phyloP scores from a whole-genome alignment of 2,329 filamentous ascomycete genomes.

The Lasiodiplodia sp. region DNA sequence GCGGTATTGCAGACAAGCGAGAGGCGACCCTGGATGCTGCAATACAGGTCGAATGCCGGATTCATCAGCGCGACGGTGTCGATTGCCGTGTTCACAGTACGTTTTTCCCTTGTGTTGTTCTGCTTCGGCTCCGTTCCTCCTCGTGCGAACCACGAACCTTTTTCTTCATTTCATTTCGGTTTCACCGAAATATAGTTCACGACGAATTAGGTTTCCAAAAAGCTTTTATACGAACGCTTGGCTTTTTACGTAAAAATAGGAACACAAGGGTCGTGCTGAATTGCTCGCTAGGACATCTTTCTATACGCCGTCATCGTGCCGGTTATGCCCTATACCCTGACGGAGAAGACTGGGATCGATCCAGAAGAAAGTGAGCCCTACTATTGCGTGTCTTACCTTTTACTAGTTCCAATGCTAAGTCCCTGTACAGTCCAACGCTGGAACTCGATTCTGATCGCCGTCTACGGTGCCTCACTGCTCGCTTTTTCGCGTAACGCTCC shows the following conservation, averaged over 20 bases:
- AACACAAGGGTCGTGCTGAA: not conserved
- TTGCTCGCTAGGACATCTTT: slow-evolving; percentile 62
- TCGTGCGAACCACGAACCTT: not conserved
- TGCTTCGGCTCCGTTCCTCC: not conserved
- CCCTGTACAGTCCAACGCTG: slow-evolving; percentile 65
- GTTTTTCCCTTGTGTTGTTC: slow-evolving; percentile 9
- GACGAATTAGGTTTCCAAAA: not conserved
- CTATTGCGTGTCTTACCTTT: no score
- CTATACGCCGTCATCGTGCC: slow-evolving; percentile 72
- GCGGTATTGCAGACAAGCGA: slow-evolving; percentile 14
- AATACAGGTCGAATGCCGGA: slow-evolving; percentile 42
- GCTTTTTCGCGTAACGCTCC: slow-evolving; percentile 60
- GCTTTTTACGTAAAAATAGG: slow-evolving; percentile 14
- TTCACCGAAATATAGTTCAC: not conserved
- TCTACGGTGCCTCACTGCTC: slow-evolving; percentile 73
- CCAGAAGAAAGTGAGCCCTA: slow-evolving; percentile 42
- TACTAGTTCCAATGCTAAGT: slow-evolving; percentile 3
- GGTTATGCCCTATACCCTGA: slow-evolving; percentile 73
- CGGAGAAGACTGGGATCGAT: slow-evolving; percentile 60
- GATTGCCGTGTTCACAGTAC: slow-evolving; percentile 48
- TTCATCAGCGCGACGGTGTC: slow-evolving; percentile 46
- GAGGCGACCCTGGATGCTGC: slow-evolving; percentile 41
- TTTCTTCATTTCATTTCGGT: not conserved
- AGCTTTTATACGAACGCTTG: slow-evolving; percentile 24
- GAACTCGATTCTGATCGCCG: slow-evolving; percentile 75